Conservation (phyloP, 768 basidiomycete genomes). For the Mycena latifolia region DNA sequence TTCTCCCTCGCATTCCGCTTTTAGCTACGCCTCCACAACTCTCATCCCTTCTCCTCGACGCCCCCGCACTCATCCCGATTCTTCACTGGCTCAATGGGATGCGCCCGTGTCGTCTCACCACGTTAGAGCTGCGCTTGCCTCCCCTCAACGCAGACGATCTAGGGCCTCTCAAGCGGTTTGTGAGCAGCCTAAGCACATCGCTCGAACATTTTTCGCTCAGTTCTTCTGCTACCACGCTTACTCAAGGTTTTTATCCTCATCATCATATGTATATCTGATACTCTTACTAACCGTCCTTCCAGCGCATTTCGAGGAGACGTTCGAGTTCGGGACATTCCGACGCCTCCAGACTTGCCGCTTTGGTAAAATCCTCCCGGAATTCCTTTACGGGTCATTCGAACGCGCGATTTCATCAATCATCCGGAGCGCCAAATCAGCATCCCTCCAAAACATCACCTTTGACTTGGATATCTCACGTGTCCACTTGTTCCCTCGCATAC, state of each 20-base stretch:
- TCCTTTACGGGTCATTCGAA: not conserved
- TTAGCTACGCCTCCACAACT: not conserved
- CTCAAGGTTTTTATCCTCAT: not conserved
- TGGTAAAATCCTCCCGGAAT: not conserved
- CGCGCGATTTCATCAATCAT: not conserved
- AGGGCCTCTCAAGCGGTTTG: not conserved
- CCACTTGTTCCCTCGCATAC: not conserved
- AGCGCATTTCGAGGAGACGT: not conserved
- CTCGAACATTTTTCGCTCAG: constrained; percentile 9
- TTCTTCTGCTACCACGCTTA: not conserved
- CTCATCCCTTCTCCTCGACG: not conserved
- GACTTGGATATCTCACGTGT: not conserved
- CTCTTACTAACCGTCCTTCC: not conserved
- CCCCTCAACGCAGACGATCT: not conserved
- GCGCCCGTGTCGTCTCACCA: not conserved
- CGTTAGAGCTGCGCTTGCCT: not conserved
- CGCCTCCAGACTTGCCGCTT: not conserved
- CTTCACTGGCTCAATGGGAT: constrained; percentile 1
- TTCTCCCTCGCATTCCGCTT: not conserved
- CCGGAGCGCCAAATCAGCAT: not conserved
- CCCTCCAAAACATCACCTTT: not conserved
- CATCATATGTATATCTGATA: not conserved
- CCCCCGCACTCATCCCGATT: not conserved
- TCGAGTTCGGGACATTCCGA: not conserved
- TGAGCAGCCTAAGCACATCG: not conserved